A percentile compares a stretch with the other conserved stretches of the same genome.
phyloP scores from a whole-genome alignment of 306 rosid species.

The Vachellia collinsii region DNA sequence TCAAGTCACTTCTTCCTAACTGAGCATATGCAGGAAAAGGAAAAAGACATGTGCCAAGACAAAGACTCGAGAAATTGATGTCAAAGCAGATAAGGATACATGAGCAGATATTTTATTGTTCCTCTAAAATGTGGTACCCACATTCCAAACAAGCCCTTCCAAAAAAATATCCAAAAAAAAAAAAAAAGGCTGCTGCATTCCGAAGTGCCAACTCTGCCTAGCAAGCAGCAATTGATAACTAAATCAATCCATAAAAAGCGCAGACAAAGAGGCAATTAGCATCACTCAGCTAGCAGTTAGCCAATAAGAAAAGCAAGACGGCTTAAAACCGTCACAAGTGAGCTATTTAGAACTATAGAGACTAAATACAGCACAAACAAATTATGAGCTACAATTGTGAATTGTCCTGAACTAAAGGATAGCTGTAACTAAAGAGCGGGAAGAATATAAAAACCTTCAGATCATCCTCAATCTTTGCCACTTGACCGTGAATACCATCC shows the following conservation, averaged over 20 bases:
- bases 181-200: background rate
- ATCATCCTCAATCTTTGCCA: slow-evolving; percentile 86
- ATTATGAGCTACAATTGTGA: slow-evolving; percentile 15
- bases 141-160: background rate
- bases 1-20: background rate
- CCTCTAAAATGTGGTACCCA: background rate
- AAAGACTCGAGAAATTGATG: background rate
- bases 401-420: background rate
- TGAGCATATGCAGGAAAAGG: background rate
- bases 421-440: background rate
- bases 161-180: background rate
- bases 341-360: background rate
- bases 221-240: slow-evolving; percentile 1
- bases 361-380: background rate
- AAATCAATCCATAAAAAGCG: slow-evolving; percentile 1
- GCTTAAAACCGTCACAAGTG: background rate
- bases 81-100: background rate
- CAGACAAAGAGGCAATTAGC: background rate
- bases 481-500: slow-evolving; percentile 71
- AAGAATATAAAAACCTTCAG: slow-evolving; percentile 58
- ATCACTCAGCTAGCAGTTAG: slow-evolving; percentile 23
- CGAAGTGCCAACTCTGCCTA: background rate
- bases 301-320: background rate
- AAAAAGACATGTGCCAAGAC: background rate
- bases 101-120: background rate